Conservation (phyloP, 2,329 filamentous ascomycete species). For the Elsinoe fawcettii region DNA sequence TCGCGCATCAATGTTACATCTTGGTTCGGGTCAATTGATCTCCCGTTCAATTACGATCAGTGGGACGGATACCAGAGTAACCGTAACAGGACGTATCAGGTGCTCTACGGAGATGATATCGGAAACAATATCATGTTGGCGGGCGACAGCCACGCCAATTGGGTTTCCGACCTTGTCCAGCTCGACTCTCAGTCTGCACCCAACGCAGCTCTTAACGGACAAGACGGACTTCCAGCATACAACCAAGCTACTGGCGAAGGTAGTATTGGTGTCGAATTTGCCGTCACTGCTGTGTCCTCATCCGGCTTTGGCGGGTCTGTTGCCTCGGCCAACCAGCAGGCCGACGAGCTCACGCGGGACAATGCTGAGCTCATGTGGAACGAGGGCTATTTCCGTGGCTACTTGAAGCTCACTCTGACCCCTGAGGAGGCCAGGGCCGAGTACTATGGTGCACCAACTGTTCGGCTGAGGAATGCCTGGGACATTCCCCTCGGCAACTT, state of each 20-base stretch:
- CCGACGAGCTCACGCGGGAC: constrained; percentile 33
- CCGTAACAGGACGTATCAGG: constrained; percentile 60
- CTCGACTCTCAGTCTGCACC: constrained; percentile 30
- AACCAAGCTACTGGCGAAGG: constrained; percentile 34
- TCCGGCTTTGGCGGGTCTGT: constrained; percentile 50
- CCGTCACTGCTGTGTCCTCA: constrained; percentile 59
- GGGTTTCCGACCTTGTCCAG: constrained; percentile 43
- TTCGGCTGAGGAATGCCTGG: constrained; percentile 51
- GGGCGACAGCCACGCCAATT: constrained; percentile 62
- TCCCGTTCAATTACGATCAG: constrained; percentile 48
- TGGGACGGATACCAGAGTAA: constrained; percentile 64
- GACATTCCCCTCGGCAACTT: constrained; percentile 62
- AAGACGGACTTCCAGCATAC: constrained; percentile 26
- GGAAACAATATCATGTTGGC: constrained; percentile 65
- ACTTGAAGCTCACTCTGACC: constrained; percentile 55
- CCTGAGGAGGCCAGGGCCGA: constrained; percentile 49
- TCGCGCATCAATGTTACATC: constrained; percentile 47
- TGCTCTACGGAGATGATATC: constrained; percentile 60
- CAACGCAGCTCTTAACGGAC: background rate
- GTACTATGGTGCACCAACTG: constrained; percentile 55
- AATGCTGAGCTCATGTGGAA: constrained; percentile 64
- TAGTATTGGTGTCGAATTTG: constrained; percentile 44
- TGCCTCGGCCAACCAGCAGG: constrained; percentile 40
- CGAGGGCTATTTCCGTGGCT: constrained; percentile 63
- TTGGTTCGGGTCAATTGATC: constrained; percentile 34